phyloP scores from a whole-genome alignment of 306 rosid species.

The Castanospermum australe region DNA sequence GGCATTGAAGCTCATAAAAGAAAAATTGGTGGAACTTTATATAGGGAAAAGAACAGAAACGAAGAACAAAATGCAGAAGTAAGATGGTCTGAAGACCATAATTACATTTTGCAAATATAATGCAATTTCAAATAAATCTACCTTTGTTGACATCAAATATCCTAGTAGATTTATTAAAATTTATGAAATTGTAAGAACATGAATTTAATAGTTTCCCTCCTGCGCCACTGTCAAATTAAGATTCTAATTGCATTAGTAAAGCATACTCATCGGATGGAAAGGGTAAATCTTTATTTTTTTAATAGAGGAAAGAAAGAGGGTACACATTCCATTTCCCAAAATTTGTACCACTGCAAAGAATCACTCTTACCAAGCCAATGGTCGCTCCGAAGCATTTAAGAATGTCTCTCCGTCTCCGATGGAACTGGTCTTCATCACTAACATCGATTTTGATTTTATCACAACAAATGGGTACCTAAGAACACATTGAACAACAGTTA shows the following conservation, averaged over 20 bases:
- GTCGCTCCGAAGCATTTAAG: conserved; percentile 66
- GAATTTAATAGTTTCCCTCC: neutral
- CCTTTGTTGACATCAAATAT: neutral
- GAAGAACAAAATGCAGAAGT: neutral
- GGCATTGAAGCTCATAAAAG: conserved; percentile 5
- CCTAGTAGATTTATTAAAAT: neutral
- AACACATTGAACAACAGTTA: conserved; percentile 6
- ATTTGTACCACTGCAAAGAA: neutral
- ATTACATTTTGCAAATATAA: neutral
- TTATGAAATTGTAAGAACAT: neutral
- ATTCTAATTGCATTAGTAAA: neutral
- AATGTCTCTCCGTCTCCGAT: conserved; percentile 45
- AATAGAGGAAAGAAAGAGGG: neutral
- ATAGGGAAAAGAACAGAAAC: neutral
- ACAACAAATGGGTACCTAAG: conserved; percentile 62
- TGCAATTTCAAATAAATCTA: neutral
- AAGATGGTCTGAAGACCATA: neutral
- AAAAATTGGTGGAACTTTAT: neutral
- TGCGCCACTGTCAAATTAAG: neutral
- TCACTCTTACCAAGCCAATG: conserved; percentile 68
- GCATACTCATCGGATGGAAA: neutral
- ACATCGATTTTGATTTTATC: conserved; percentile 39
- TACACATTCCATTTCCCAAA: neutral
- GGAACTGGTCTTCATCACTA: conserved; percentile 40
- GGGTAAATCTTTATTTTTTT: neutral